phyloP scores from a whole-genome alignment of 2,329 filamentous ascomycete genomes.

The Bipolaris victoriae region DNA sequence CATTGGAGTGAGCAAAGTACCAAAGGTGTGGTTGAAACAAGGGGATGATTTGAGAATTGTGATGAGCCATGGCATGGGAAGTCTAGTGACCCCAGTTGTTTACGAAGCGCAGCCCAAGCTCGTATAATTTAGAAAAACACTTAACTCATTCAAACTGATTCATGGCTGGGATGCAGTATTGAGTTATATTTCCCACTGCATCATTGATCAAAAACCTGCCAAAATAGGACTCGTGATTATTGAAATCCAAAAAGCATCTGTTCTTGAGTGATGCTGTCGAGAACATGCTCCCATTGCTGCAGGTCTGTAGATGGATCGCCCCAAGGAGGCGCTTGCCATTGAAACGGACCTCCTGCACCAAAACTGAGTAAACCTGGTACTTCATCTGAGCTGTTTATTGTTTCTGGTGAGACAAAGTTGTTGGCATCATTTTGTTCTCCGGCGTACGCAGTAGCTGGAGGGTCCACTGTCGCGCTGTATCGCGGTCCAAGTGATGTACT shows the following conservation, averaged over 20 bases:
- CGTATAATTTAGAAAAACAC: not conserved
- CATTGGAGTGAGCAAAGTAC: slow-evolving; percentile 52
- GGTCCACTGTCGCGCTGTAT: not conserved
- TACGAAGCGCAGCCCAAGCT: slow-evolving; percentile 18
- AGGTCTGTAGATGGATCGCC: slow-evolving; percentile 24
- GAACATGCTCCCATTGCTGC: slow-evolving; percentile 26
- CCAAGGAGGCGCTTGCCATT: slow-evolving; percentile 24
- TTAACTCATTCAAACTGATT: not conserved
- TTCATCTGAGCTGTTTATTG: slow-evolving; percentile 6
- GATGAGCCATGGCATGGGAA: slow-evolving; percentile 37
- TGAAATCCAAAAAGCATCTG: slow-evolving; percentile 9
- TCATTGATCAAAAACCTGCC: too few species aligned
- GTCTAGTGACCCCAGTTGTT: slow-evolving; percentile 22
- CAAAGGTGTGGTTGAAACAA: slow-evolving; percentile 48
- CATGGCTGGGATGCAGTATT: not conserved
- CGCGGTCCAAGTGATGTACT: not conserved
- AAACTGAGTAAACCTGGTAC: slow-evolving; percentile 14
- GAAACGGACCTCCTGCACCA: slow-evolving; percentile 14
- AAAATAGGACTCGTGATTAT: not conserved
- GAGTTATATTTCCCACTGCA: not conserved
- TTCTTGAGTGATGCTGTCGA: slow-evolving; percentile 26
- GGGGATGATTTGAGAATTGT: slow-evolving; percentile 51
- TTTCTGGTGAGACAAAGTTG: slow-evolving; percentile 12
- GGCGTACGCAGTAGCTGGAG: not conserved
- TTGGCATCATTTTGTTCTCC: not conserved